Evolutionary conservation across 169 alveolate genomes (phyloP), one percentile per base, ranked within the genome.

Genomic region (Plasmodium adleri): DNA sequence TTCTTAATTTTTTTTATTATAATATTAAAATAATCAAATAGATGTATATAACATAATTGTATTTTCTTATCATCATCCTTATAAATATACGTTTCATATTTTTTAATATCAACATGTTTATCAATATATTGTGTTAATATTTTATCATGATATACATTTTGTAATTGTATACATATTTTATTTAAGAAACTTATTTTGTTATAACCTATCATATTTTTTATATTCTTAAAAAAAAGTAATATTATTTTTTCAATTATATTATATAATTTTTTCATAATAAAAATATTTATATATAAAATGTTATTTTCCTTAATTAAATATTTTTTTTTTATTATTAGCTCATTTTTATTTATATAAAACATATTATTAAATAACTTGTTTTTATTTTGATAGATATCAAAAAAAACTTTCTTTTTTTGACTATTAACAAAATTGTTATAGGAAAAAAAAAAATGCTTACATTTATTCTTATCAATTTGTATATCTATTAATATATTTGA

Each of bases 151-250:
- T 32, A 4, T 15, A 15, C 4, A 67, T 66, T 80, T 71, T 58
- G 73, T 50, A 80, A 5, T 28, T 68, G n/a, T n/a, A 80, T 80
- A 49, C 54, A 83, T 20, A 83, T 63, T 68, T 68, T 83, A 63
- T 83, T 83, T 20, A 83, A 50, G 39, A 83, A 83, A 54, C 91
- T 83, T 24, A 83, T 28, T 15, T 83, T 67, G 22, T 83, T 54
- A 83, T 56, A 83, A 1, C 91, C 91, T 7, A 83, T 62, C 24
- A 83, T 52, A 58, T 83, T 83, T 43, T 68, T 83, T 68, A 83
- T 47, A 83, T 83, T 68, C 5, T 68, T 67, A 49, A 58, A 83
- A 83, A 83, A 83, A 13, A 68, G 72, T 10, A 45, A 22, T 56
- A 60, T 6, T 28, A 83, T 83, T 7, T 62, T 32, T 26, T 39